phyloP scores from a whole-genome alignment of 352 stramenopile genomes.

The Thalassiosira livingstoniorum region DNA sequence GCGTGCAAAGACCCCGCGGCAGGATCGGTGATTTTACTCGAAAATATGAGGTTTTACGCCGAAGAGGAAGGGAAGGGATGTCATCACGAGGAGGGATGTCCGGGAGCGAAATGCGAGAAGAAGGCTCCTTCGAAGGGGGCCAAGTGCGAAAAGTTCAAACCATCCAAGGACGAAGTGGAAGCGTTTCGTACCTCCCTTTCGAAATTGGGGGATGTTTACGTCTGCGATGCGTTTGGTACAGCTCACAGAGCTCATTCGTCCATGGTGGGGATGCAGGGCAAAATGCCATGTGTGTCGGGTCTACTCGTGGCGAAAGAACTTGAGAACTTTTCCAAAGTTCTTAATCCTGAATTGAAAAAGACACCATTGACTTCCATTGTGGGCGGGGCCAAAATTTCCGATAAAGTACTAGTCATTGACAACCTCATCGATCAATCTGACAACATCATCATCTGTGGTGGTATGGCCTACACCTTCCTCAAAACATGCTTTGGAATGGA shows the following conservation, averaged over 20 bases:
- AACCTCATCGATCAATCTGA: conserved; percentile 96
- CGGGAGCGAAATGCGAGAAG: conserved; percentile 32
- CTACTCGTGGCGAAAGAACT: conserved; percentile 97
- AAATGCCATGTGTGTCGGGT: conserved; percentile 84
- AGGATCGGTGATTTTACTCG: conserved; percentile 93
- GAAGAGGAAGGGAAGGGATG: conserved; percentile 87
- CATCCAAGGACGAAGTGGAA: conserved; percentile 10
- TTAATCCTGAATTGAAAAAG: conserved; percentile 95
- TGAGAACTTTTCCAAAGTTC: conserved; percentile 69
- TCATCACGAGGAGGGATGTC: conserved; percentile 24
- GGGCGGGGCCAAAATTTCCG: conserved; percentile 96
- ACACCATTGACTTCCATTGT: conserved; percentile 96
- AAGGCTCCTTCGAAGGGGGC: conserved; percentile 33
- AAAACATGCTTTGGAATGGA: conserved; percentile 94
- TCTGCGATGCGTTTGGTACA: conserved; percentile 99
- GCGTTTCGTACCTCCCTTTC: conserved; percentile 61
- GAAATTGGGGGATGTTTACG: conserved; percentile 93
- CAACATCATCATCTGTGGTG: conserved; percentile 96
- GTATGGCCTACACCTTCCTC: conserved; percentile 90
- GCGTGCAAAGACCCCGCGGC: conserved; percentile 59
- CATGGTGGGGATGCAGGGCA: conserved; percentile 47
- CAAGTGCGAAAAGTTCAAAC: conserved; percentile 32
- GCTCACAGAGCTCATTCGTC: conserved; percentile 94
- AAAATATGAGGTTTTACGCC: conserved; percentile 98
- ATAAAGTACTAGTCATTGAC: conserved; percentile 98